These are phyloP conservation scores for Botrytis cinerea DNA, from an alignment of 2,329 filamentous ascomycete genomes.

Conservation along the genomic window DNA sequence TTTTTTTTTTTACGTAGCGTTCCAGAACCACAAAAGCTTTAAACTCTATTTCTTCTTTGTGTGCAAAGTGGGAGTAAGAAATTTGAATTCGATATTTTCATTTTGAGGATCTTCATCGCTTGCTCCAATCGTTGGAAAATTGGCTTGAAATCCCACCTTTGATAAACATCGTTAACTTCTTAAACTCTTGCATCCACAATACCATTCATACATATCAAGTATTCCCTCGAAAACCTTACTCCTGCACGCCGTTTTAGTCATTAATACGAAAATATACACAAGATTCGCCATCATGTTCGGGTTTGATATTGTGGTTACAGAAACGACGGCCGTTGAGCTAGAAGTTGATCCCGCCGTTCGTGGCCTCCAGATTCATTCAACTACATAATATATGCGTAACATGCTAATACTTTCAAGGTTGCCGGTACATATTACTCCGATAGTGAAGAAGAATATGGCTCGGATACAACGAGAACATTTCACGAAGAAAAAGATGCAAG, in stretches of 20 bases:
- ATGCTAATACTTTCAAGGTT: slow-evolving; percentile 5
- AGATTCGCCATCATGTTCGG: slow-evolving; percentile 11
- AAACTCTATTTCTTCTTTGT: background rate
- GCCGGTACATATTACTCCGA: slow-evolving; percentile 14
- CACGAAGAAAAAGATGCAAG: slow-evolving; percentile 48
- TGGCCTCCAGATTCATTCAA: background rate
- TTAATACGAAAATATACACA: background rate
- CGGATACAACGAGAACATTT: slow-evolving; percentile 44
- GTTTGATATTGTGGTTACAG: slow-evolving; percentile 18
- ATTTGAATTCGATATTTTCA: slow-evolving; percentile 7
- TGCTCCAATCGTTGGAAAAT: slow-evolving; percentile 1
- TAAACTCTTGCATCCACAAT: slow-evolving; percentile 4
- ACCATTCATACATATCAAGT: slow-evolving; percentile 6
- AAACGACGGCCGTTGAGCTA: slow-evolving; percentile 19
- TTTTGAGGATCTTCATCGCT: slow-evolving; percentile 10
- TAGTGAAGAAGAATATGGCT: slow-evolving; percentile 47
- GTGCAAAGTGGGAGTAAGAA: slow-evolving; percentile 3
- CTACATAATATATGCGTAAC: background rate
- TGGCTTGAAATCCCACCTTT: slow-evolving; percentile 18
- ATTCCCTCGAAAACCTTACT: background rate
- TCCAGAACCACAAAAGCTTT: slow-evolving; percentile 6
- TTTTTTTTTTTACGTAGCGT: background rate
- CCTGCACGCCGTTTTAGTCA: background rate
- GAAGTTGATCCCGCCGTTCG: slow-evolving; percentile 18
- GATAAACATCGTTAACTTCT: background rate